Conservation (phyloP, 2,329 filamentous ascomycete genomes). For the Colletotrichum limetticola region DNA sequence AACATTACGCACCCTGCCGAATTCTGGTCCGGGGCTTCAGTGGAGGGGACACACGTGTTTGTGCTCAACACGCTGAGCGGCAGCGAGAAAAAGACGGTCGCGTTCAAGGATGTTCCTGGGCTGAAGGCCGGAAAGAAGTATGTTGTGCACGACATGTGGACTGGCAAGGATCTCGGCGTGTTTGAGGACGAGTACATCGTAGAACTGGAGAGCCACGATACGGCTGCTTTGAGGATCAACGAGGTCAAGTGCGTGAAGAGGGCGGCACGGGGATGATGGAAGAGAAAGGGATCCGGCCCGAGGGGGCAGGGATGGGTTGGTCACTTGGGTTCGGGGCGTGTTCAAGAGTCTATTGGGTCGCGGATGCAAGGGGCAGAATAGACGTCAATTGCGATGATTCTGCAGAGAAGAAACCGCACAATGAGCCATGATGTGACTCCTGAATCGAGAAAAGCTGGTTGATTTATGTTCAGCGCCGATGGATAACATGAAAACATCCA, state of each 20-base stretch:
- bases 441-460: background rate
- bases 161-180: constrained; percentile 50
- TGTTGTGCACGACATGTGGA: constrained; percentile 58
- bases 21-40: constrained; percentile 58
- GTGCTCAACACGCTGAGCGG: constrained; percentile 55
- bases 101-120: constrained; percentile 56
- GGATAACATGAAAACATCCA: background rate
- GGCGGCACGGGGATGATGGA: background rate
- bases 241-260: constrained; percentile 35
- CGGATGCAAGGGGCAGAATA: constrained; percentile 9
- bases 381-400: background rate
- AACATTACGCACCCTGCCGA: constrained; percentile 59
- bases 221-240: constrained; percentile 41
- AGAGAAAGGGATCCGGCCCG: background rate
- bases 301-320: background rate
- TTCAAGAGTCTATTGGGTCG: background rate
- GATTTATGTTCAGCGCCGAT: background rate
- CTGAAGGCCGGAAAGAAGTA: constrained; percentile 46
- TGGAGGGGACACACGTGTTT: constrained; percentile 56
- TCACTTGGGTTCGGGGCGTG: background rate
- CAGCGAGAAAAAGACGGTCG: constrained; percentile 47
- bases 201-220: constrained; percentile 48
- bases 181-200: constrained; percentile 42
- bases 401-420: background rate
- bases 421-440: background rate